Evolutionary conservation across 2,329 filamentous ascomycete genomes (phyloP), one percentile per base, ranked within the genome.

Genomic region (Apiospora hydei): DNA sequence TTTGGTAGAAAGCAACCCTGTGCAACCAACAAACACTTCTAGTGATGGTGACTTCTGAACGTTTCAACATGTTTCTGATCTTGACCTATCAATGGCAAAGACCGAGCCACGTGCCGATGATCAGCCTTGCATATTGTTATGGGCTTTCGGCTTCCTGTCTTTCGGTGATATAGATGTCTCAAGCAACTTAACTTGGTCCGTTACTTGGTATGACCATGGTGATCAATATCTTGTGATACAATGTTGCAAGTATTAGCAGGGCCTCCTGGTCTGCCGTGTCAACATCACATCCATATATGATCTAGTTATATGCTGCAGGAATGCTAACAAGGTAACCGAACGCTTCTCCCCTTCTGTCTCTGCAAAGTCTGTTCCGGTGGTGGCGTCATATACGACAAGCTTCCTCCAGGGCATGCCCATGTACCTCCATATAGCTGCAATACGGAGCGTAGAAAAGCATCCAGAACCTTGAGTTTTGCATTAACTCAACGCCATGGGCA

Each of bases 1-100:
- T 3, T 47, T 47, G 67, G 44, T 49, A 69, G 67, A 69, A 69
- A 49, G 30, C 44, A 30, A 41, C 44, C 67, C 67, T 16, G 67
- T 34, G 16, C 47, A 69, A 69, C 67, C 67, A 69, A 11, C 21
- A 7, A 7, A 13, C 21, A 34, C 10, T 41, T 41, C 14, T 8
- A 64, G 34, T 64, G 57, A 64, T n/a, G 57, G 34, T 64, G 57
- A 41, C 30, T 41, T 64, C 34, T 64, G 18, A 64, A 3, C 57
- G 7, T n/a, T 41, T 34, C 11, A n/a, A 41, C 18, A 41, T 64
- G 57, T n/a, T 64, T n/a, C 38, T n/a, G 67, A 49, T 34, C 26
- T 21, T 21, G 18, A 14, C 47, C 26, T n/a, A 49, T 69, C 18
- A 24, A 7, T 41, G 34, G 41, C 18, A 8, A 64, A 64, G 57